phyloP scores from a whole-genome alignment of 1,139 yeast species.

The Taphrina wiesneri region DNA sequence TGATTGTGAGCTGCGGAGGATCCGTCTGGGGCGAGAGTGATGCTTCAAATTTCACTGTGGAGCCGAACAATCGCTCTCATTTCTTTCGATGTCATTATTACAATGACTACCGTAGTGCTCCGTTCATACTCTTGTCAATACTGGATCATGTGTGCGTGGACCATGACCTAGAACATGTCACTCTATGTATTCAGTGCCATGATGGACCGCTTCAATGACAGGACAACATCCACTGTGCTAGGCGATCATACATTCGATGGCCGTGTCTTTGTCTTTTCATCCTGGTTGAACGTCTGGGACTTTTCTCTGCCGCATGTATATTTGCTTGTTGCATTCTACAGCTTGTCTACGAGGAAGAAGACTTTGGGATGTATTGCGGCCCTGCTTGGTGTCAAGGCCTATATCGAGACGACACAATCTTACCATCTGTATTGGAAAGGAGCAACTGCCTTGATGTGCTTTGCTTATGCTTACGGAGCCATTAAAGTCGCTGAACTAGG shows the following conservation, averaged over 20 bases:
- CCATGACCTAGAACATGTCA: background rate
- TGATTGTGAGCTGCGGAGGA: too few relatives aligned
- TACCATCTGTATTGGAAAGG: constrained; percentile 21
- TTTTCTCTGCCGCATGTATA: constrained; percentile 6
- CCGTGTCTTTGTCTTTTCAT: background rate
- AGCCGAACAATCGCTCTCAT: too few relatives aligned
- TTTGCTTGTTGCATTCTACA: constrained; percentile 1
- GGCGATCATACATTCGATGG: background rate
- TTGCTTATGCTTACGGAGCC: constrained; percentile 15
- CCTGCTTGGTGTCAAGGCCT: constrained; percentile 4
- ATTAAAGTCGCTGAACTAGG: constrained; percentile 7
- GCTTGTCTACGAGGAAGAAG: background rate
- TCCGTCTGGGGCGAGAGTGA: too few relatives aligned
- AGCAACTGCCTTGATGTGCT: constrained; percentile 8
- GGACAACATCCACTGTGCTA: background rate
- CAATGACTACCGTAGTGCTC: too few relatives aligned
- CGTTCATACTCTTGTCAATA: too few relatives aligned
- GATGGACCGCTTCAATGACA: background rate
- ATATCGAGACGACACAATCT: background rate
- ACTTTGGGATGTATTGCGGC: constrained; percentile 7
- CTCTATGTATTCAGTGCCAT: background rate
- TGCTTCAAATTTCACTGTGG: too few relatives aligned
- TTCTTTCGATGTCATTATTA: too few relatives aligned
- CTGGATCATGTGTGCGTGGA: too few relatives aligned
- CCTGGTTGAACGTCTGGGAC: background rate